Evolutionary conservation across 2,329 filamentous ascomycete species (phyloP).

Genomic region (Ascochyta rabiei): DNA sequence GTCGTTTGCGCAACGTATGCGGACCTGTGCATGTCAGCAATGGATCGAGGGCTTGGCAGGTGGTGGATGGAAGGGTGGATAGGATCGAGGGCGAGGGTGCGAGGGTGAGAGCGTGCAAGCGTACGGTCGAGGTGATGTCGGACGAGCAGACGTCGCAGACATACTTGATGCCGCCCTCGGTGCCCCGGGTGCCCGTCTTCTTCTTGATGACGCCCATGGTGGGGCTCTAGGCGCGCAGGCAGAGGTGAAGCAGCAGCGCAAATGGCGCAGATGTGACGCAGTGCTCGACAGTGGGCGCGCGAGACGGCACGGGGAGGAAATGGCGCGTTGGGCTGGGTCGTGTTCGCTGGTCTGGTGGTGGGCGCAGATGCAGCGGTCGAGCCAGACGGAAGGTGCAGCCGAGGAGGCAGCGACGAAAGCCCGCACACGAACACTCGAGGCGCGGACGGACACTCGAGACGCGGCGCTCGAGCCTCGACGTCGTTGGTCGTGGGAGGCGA

Average conservation of each 20-base stretch:
- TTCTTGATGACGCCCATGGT: constrained; percentile 94
- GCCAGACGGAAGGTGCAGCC: constrained; percentile 27
- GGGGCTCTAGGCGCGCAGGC: constrained; percentile 20
- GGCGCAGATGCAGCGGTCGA: constrained; percentile 7
- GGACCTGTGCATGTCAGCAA: constrained; percentile 66
- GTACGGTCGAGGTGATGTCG: constrained; percentile 94
- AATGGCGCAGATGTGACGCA: background rate
- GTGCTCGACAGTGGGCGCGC: background rate
- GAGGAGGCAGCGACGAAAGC: constrained; percentile 22
- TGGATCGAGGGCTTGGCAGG: background rate
- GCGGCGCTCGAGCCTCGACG: background rate
- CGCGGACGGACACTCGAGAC: background rate
- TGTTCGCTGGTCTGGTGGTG: background rate
- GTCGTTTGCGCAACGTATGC: constrained; percentile 84
- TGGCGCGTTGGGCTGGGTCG: constrained; percentile 7
- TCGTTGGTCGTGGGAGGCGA: constrained; percentile 18
- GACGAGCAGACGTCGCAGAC: constrained; percentile 97
- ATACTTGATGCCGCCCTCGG: constrained; percentile 80
- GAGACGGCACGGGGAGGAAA: background rate
- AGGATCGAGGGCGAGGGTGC: too few relatives aligned
- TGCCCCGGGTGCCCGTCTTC: constrained; percentile 84
- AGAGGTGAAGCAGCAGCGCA: constrained; percentile 12
- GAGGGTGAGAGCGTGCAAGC: constrained; percentile 44
- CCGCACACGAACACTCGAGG: too few relatives aligned
- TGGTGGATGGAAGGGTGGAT: background rate